phyloP scores from a whole-genome alignment of 2,329 filamentous ascomycete genomes.

The Ascochyta koolunga region DNA sequence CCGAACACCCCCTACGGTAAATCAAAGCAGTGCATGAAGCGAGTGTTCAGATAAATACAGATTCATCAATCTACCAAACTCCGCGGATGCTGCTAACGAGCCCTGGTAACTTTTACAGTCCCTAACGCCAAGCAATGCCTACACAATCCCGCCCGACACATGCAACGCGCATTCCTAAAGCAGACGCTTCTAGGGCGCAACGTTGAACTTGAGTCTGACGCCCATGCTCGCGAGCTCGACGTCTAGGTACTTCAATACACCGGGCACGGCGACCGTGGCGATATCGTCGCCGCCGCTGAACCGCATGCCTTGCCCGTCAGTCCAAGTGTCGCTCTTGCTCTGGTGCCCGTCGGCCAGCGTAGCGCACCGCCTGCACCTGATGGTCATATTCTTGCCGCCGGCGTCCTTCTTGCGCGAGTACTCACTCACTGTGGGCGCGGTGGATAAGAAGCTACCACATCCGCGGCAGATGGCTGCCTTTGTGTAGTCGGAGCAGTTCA shows the following conservation, averaged over 20 bases:
- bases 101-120: conserved; percentile 17
- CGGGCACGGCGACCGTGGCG: conserved; percentile 88
- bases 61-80: conserved; percentile 10
- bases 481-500: conserved; percentile 96
- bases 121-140: conserved; percentile 19
- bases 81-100: conserved; percentile 15
- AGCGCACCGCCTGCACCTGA: conserved; percentile 82
- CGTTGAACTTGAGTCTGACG: conserved; percentile 89
- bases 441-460: conserved; percentile 90
- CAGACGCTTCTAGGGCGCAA: conserved; percentile 56
- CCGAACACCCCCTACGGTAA: neutral
- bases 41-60: neutral
- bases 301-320: conserved; percentile 82
- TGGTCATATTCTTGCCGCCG: conserved; percentile 69
- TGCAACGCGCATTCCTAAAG: too few species aligned
- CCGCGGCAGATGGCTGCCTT: conserved; percentile 86
- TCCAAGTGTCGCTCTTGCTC: conserved; percentile 79
- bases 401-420: conserved; percentile 65
- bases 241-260: conserved; percentile 90
- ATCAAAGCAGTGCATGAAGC: neutral
- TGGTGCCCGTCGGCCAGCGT: conserved; percentile 52
- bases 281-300: conserved; percentile 91
- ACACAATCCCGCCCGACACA: too few species aligned
- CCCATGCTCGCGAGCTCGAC: conserved; percentile 97
- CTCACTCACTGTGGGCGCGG: conserved; percentile 72